Conservation (phyloP, 2,329 filamentous ascomycete species). For the Fusarium floridanum region DNA sequence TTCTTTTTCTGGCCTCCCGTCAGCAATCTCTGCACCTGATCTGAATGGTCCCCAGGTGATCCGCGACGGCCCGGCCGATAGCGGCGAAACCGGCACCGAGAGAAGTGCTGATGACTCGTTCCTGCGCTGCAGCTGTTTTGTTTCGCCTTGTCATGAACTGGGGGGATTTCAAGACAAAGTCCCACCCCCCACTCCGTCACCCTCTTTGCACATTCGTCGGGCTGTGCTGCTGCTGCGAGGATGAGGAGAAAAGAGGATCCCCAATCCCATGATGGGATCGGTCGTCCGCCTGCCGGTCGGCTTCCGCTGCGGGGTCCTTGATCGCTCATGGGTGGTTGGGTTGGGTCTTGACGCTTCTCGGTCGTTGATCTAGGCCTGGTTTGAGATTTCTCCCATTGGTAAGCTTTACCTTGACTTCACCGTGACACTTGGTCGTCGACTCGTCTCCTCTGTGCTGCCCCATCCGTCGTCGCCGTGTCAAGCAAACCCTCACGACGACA, state of each 20-base stretch:
- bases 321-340: conserved; percentile 26
- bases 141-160: conserved; percentile 26
- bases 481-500: conserved; percentile 8
- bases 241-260: conserved; percentile 25
- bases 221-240: conserved; percentile 23
- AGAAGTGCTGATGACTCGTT: not conserved
- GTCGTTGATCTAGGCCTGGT: conserved; percentile 20
- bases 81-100: conserved; percentile 9
- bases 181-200: conserved; percentile 28
- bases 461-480: conserved; percentile 7
- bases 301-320: conserved; percentile 29
- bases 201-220: conserved; percentile 9
- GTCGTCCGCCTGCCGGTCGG: conserved; percentile 12
- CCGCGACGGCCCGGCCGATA: conserved; percentile 16
- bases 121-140: not conserved
- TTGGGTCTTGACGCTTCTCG: conserved; percentile 23
- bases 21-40: conserved; percentile 15
- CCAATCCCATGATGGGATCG: conserved; percentile 39
- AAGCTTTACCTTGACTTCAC: conserved; percentile 17
- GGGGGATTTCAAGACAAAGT: conserved; percentile 4
- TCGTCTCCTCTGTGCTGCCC: conserved; percentile 11
- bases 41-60: conserved; percentile 17
- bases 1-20: conserved; percentile 9
- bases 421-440: conserved; percentile 13
- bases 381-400: conserved; percentile 28